Conservation (phyloP, 371 early-diverging fungal species). For the Mucor velutinosus region DNA sequence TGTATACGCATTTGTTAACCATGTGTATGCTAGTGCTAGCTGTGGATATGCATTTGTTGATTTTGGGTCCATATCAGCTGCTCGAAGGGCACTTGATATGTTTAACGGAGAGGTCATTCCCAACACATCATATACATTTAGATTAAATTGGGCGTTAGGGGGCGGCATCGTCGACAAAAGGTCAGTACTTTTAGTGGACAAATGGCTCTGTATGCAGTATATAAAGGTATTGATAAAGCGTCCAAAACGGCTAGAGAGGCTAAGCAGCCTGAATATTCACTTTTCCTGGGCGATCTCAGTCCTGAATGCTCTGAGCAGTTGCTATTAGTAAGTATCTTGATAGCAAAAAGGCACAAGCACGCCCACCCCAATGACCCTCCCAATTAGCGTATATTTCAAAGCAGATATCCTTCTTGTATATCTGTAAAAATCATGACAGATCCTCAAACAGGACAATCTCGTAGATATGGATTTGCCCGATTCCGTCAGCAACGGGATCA, state of each 20-base stretch:
- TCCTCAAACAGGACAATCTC: conserved; percentile 62
- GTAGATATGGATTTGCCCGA: conserved; percentile 83
- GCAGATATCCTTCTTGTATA: conserved; percentile 63
- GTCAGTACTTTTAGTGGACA: neutral
- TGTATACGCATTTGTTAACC: neutral
- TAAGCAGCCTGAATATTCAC: conserved; percentile 63
- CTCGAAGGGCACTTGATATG: conserved; percentile 59
- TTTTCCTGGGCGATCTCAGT: conserved; percentile 80
- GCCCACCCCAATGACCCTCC: neutral
- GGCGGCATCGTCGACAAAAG: conserved; percentile 47
- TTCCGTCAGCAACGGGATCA: conserved; percentile 70
- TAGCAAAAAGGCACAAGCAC: neutral
- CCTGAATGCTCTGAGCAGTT: conserved; percentile 65
- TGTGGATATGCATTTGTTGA: conserved; percentile 78
- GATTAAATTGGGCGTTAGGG: conserved; percentile 89
- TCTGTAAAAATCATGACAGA: conserved; percentile 80
- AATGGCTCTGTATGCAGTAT: neutral
- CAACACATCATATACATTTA: conserved; percentile 70
- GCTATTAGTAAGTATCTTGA: conserved; percentile 54
- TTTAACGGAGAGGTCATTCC: conserved; percentile 79
- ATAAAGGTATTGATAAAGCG: neutral
- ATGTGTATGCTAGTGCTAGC: conserved; percentile 22
- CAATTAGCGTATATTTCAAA: conserved; percentile 49
- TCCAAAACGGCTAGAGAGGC: conserved; percentile 32
- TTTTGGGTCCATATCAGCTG: conserved; percentile 56